These are phyloP conservation scores for Diplosphaera chodatii DNA, from an alignment of 139 green algal species.

Conservation along the genomic window DNA sequence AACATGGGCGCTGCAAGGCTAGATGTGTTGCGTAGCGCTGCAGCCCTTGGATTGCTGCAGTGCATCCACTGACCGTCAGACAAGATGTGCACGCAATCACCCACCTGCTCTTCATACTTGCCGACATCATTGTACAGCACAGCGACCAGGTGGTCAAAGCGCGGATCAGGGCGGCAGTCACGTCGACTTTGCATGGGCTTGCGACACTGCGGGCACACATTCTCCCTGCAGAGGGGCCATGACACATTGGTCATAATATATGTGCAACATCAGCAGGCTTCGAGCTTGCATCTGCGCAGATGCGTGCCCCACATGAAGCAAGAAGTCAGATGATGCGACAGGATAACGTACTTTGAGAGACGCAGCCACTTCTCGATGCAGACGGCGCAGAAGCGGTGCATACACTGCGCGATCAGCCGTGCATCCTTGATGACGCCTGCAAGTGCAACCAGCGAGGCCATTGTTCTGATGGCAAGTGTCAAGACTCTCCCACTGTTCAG, in stretches of 20 bases:
- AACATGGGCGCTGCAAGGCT: too few species aligned
- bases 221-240: slow-evolving; percentile 23
- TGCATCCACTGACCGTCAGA: too few species aligned
- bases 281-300: not conserved
- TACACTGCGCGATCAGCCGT: slow-evolving; percentile 31
- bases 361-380: slow-evolving; percentile 48
- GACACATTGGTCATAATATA: too few species aligned
- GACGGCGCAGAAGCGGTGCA: slow-evolving; percentile 46
- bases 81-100: too few species aligned
- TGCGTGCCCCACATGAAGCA: not conserved
- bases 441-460: too few species aligned
- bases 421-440: slow-evolving; percentile 35
- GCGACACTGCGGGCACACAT: slow-evolving; percentile 35
- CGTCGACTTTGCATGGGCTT: slow-evolving; percentile 31
- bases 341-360: slow-evolving; percentile 14
- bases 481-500: too few species aligned
- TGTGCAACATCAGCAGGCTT: not conserved
- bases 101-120: slow-evolving; percentile 22
- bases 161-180: slow-evolving; percentile 35
- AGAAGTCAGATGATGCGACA: too few species aligned
- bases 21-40: too few species aligned
- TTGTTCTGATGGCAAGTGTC: too few species aligned
- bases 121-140: slow-evolving; percentile 28
- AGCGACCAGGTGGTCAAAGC: slow-evolving; percentile 28
- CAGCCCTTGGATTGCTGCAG: too few species aligned